phyloP scores from a whole-genome alignment of 2,329 filamentous ascomycete genomes.

The Onygenales sp. region DNA sequence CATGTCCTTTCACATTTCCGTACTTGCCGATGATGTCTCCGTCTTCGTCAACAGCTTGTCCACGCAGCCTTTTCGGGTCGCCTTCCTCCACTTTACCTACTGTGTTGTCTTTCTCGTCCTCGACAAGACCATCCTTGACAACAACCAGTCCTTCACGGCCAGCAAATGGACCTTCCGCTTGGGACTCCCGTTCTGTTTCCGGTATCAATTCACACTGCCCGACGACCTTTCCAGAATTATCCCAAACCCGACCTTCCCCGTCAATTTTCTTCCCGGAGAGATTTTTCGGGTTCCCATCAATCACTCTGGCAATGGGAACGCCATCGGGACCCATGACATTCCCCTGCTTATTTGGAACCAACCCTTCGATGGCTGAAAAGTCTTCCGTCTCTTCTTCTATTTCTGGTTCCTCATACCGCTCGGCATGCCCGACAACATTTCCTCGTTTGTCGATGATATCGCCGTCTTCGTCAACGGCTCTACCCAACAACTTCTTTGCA shows the following conservation, averaged over 20 bases:
- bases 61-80: constrained; percentile 61
- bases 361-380: constrained; percentile 44
- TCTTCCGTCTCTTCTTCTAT: constrained; percentile 35
- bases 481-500: constrained; percentile 49
- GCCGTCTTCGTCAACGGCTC: constrained; percentile 53
- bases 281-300: constrained; percentile 48
- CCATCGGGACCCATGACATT: constrained; percentile 46
- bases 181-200: constrained; percentile 45
- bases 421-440: constrained; percentile 51
- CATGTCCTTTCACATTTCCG: constrained; percentile 51
- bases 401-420: constrained; percentile 40
- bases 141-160: constrained; percentile 48
- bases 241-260: constrained; percentile 46
- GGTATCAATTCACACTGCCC: constrained; percentile 51
- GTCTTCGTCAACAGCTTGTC: constrained; percentile 68
- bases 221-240: constrained; percentile 47
- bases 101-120: constrained; percentile 69
- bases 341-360: constrained; percentile 49
- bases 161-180: constrained; percentile 49
- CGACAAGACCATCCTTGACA: constrained; percentile 49
- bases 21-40: constrained; percentile 75
- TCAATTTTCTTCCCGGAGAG: constrained; percentile 48
- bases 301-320: constrained; percentile 46
- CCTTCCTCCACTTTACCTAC: constrained; percentile 64
- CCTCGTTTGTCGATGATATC: constrained; percentile 54